Conservation (phyloP, 176 grass and related monocot species). For the Triticum dicoccoides region DNA sequence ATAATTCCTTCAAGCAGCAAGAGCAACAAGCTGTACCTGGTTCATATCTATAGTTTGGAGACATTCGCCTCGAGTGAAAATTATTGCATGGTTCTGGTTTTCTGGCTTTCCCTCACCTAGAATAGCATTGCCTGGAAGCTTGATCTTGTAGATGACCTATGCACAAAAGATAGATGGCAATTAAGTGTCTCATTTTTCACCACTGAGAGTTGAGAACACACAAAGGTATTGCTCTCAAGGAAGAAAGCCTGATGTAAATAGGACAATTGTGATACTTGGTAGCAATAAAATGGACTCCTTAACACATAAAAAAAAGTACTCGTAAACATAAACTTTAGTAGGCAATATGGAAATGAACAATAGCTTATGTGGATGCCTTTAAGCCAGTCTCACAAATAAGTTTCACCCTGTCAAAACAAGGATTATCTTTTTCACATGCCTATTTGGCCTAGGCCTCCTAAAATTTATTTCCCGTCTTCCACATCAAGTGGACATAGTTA, state of each 20-base stretch:
- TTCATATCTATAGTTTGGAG: slow-evolving; percentile 99
- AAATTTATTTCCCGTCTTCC: background rate
- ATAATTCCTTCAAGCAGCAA: background rate
- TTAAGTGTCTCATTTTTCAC: slow-evolving; percentile 18
- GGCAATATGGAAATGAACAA: slow-evolving; percentile 2
- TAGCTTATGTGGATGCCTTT: background rate
- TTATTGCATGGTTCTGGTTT: slow-evolving; percentile 99
- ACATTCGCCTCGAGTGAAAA: slow-evolving; percentile 96
- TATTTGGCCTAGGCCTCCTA: background rate
- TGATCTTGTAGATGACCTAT: slow-evolving; percentile 96
- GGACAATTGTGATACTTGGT: background rate
- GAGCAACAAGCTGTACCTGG: slow-evolving; percentile 55
- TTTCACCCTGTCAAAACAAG: background rate
- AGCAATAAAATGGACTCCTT: background rate
- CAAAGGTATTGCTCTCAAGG: background rate
- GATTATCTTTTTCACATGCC: background rate
- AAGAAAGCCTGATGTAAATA: slow-evolving; percentile 24
- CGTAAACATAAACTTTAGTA: background rate
- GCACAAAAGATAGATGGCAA: slow-evolving; percentile 3
- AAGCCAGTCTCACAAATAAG: background rate
- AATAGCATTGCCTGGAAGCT: slow-evolving; percentile 91
- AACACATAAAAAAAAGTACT: background rate
- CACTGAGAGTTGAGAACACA: slow-evolving; percentile 1
- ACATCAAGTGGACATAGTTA: background rate
- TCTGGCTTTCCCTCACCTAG: slow-evolving; percentile 97